These are phyloP conservation scores for Pythium angustatum DNA, from an alignment of 352 stramenopile genomes.

Conservation along the genomic window DNA sequence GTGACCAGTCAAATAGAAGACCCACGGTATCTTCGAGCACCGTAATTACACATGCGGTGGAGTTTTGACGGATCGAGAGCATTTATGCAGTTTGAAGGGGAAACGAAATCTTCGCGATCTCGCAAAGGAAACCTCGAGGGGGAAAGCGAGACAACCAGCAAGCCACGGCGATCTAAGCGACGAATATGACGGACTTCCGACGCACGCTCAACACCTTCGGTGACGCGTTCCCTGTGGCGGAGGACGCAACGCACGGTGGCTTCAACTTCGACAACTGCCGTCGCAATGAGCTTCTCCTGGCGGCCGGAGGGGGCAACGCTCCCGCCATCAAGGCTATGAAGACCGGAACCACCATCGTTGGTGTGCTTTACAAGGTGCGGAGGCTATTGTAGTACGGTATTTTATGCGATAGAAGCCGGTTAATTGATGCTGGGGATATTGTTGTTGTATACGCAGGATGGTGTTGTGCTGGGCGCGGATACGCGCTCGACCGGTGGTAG, in stretches of 20 bases:
- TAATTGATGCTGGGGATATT: neutral
- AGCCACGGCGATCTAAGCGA: neutral
- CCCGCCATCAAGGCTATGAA: conserved; percentile 86
- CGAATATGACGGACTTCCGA: conserved; percentile 76
- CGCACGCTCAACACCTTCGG: conserved; percentile 81
- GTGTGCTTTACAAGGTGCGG: conserved; percentile 92
- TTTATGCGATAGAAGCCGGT: neutral
- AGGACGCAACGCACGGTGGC: conserved; percentile 63
- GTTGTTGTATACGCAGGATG: conserved; percentile 52
- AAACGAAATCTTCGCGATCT: conserved; percentile 33
- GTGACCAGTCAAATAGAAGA: conserved; percentile 3
- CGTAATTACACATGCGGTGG: conserved; percentile 17
- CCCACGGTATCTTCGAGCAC: neutral
- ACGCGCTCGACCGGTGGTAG: conserved; percentile 95
- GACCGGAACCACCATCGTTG: conserved; percentile 97
- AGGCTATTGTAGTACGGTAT: neutral
- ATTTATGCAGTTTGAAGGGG: conserved; percentile 32
- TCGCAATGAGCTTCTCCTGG: conserved; percentile 90
- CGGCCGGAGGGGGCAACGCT: conserved; percentile 45
- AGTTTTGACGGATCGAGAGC: conserved; percentile 21
- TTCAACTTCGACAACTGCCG: conserved; percentile 94
- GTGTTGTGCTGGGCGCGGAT: conserved; percentile 97
- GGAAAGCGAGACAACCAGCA: conserved; percentile 5
- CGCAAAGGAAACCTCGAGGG: conserved; percentile 16
- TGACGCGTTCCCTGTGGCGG: conserved; percentile 56